Percentiles rank a stretch among this genome's conserved stretches.
Evolutionary conservation across 352 stramenopile species (phyloP).

Genomic region (Phytophthora tubulina): DNA sequence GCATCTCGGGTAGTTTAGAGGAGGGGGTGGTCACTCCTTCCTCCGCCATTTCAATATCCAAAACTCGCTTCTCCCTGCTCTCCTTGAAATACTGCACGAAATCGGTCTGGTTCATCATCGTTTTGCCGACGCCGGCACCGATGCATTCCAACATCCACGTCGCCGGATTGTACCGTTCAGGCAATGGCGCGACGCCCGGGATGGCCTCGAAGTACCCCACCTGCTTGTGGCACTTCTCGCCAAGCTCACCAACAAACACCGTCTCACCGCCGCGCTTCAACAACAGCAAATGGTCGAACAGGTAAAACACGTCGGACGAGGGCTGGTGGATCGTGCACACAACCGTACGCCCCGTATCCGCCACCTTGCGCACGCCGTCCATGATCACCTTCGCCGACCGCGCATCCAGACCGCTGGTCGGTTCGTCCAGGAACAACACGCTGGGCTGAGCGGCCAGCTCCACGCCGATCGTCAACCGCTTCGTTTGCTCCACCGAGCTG

Average conservation of each 20-base stretch:
- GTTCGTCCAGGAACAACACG: constrained; percentile 82
- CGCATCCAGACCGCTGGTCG: constrained; percentile 83
- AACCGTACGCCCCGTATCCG: constrained; percentile 67
- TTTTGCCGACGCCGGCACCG: constrained; percentile 73
- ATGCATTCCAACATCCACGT: constrained; percentile 40
- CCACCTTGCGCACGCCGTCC: constrained; percentile 83
- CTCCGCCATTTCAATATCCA: constrained; percentile 30
- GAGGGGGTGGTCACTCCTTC: constrained; percentile 28
- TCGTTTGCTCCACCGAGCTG: constrained; percentile 56
- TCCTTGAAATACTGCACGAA: constrained; percentile 45
- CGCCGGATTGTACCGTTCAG: constrained; percentile 46
- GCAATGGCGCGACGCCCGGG: constrained; percentile 38
- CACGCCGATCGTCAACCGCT: constrained; percentile 57
- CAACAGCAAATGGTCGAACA: constrained; percentile 85
- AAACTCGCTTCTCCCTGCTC: constrained; percentile 23
- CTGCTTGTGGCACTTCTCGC: constrained; percentile 35
- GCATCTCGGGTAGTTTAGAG: constrained; percentile 31
- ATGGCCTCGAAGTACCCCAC: constrained; percentile 37
- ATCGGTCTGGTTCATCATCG: constrained; percentile 49
- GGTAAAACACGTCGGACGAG: constrained; percentile 84
- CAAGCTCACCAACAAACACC: constrained; percentile 46
- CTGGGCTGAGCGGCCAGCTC: constrained; percentile 80
- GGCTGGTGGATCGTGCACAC: constrained; percentile 94
- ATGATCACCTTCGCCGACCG: constrained; percentile 83
- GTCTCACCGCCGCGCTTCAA: constrained; percentile 60